Base-by-base conservation (phyloP, 768 basidiomycete species). In the Podaxis mareebaensis region DNA sequence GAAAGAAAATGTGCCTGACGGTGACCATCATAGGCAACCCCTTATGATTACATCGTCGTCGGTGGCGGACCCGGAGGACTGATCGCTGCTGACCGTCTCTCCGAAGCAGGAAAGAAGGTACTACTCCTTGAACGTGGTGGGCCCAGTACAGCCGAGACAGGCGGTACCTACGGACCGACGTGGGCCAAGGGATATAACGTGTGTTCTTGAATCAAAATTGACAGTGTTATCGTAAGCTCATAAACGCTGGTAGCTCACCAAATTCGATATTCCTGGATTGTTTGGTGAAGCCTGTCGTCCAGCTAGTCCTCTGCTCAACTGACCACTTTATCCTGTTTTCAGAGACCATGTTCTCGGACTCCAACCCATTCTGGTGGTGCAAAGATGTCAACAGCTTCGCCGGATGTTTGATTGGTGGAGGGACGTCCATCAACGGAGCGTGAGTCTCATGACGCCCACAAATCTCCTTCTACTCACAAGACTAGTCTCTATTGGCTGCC, bases 381-480 rank as follows among this genome's bases (percentile, higher is more conserved):
- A 86, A 84, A 72, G 87, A 88, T 71, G 74, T 86, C 64, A 85
- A 77, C 30, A 81, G 83, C 24, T 89, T 87, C 70, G 87, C 86
- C 26, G 87, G 86, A 38, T 89, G 87, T 70, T 70, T 88, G 38
- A 69, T 88, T n/a, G 87, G 87, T 62, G 87, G 87, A 24, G 87
- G 86, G 38, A 84, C 83, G 4, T 78, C 86, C 1, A 78, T 89
- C 67, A 88, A 89, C 70, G 87, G 85, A 72, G 85, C 82, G 44
- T 46, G 20, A 46, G 44, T 46, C 17, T 6, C 44, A 4, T 20
- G 20, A 6, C 20, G 1, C 44, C 44, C 2, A n/a, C 44, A 28
- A 28, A n/a, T n/a, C 17, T 8, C 17, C 15, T 20, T 46, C 6
- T 46, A 20, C 44, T 46, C 17, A 46, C 17, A n/a, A n/a, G 8